Evolutionary conservation across 305 asterid species (phyloP).

Genomic region (Fraxinus xanthoxyloides): DNA sequence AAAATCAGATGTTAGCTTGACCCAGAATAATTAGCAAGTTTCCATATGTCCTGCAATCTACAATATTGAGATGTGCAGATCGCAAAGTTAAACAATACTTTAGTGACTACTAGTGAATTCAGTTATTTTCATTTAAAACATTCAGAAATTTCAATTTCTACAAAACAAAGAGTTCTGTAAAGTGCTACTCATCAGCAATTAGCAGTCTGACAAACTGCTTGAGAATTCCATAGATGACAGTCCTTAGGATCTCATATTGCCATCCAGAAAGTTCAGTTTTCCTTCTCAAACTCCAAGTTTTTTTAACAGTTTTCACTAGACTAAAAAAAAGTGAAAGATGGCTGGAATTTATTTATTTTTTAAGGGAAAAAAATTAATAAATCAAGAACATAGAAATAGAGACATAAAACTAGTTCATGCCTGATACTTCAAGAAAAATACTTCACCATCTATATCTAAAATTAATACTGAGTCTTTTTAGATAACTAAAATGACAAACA

Average conservation of each 20-base stretch:
- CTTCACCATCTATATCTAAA: neutral
- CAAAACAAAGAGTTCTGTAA: neutral
- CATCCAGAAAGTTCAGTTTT: neutral
- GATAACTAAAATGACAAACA: neutral
- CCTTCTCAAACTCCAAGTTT: neutral
- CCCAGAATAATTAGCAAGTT: neutral
- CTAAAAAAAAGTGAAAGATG: neutral
- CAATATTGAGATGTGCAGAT: neutral
- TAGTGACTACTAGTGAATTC: neutral
- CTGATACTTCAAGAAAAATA: neutral
- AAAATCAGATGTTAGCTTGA: slow-evolving; percentile 16
- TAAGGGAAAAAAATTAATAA: neutral
- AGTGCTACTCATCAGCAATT: neutral
- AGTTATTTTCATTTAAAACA: neutral
- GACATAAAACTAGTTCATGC: neutral
- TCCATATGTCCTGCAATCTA: neutral
- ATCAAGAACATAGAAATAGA: neutral
- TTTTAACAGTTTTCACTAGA: neutral
- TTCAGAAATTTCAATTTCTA: neutral
- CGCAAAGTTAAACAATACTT: neutral
- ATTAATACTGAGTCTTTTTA: neutral
- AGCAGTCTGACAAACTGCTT: neutral
- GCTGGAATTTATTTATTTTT: neutral
- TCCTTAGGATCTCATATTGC: neutral
- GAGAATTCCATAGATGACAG: neutral